These are phyloP conservation scores for Bryum argenteum DNA, from an alignment of 225 moss, liverwort and hornwort species.

Conservation along the genomic window DNA sequence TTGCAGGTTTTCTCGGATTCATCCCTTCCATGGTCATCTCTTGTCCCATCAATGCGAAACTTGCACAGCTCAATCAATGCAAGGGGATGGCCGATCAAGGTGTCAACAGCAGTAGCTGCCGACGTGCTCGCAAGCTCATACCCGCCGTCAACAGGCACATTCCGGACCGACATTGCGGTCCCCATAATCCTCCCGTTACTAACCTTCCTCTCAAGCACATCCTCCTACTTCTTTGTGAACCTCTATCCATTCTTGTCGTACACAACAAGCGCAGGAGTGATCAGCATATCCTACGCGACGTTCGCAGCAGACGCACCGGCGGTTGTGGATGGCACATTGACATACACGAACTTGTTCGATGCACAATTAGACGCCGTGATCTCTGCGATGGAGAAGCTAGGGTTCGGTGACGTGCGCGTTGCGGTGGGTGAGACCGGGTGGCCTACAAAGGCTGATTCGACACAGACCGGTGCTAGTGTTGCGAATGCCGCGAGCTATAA, in stretches of 20 bases:
- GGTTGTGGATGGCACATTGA: conserved; percentile 46
- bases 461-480: conserved; percentile 51
- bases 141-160: conserved; percentile 50
- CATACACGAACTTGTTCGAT: conserved; percentile 66
- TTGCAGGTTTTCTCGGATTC: conserved; percentile 39
- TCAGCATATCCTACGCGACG: conserved; percentile 60
- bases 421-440: conserved; percentile 72
- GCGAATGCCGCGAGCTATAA: conserved; percentile 55
- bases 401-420: conserved; percentile 39
- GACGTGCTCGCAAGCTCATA: conserved; percentile 54
- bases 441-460: conserved; percentile 53
- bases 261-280: conserved; percentile 38
- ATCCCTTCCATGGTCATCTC: conserved; percentile 40
- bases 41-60: conserved; percentile 58
- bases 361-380: conserved; percentile 71
- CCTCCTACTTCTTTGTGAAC: conserved; percentile 56
- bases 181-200: conserved; percentile 48
- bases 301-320: conserved; percentile 34
- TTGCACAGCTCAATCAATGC: conserved; percentile 35
- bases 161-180: conserved; percentile 48
- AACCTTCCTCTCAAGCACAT: conserved; percentile 32
- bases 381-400: conserved; percentile 52
- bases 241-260: conserved; percentile 53
- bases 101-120: conserved; percentile 56
- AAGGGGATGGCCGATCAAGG: conserved; percentile 50